Evolutionary conservation across 2,329 filamentous ascomycete genomes (phyloP), one percentile per base, ranked within the genome.

Genomic region (Colletotrichum simmondsii): DNA sequence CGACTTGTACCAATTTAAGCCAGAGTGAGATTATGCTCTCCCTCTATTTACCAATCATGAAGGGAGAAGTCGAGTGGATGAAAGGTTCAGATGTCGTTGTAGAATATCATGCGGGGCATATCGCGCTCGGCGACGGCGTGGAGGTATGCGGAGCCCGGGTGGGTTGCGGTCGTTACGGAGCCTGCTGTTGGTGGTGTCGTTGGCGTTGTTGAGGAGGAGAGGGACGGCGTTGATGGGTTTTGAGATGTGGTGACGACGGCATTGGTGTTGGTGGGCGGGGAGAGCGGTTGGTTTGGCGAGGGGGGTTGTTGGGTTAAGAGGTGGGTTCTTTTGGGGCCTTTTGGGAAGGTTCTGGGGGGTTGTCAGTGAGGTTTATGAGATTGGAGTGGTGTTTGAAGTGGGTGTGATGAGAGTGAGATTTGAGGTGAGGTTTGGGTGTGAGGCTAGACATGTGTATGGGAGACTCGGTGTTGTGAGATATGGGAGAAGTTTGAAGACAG

Each of bases 231-330:
- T 28, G 52, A 24, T 49, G 42, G 1, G 19, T 19, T 77, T 77
- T 58, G 76, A 75, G 28, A 77, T 79, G 54, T 85, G 3, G 11
- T 8, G 11, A 19, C 3, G 7, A 5, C 0, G 8, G 84, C 83
- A 1, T 81, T 79, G 60, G 81, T 80, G 57, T 85, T 82, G 12
- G 83, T 73, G 19, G 75, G 65, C 3, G 79, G 76, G 66, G 83
- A 77, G 57, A 49, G 42, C 8, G 78, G 76, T n/a, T 73, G 74
- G 88, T 87, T 67, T 90, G 56, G 30, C 12, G 56, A 32, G 8
- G 30, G 85, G 4, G 86, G 85, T 0, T 3, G 88, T 89, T 74
- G 90, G 86, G 11, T 86, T 69, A 92, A 81, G 77, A 92, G 91
- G 76, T 91, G 88, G 72, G 91, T 86, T 70, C 82, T 76, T 61